Percentiles rank a stretch among this genome's conserved stretches.
These are phyloP conservation scores for Zymoseptoria brevis DNA, from an alignment of 2,329 filamentous ascomycete species.

Conservation along the genomic window DNA sequence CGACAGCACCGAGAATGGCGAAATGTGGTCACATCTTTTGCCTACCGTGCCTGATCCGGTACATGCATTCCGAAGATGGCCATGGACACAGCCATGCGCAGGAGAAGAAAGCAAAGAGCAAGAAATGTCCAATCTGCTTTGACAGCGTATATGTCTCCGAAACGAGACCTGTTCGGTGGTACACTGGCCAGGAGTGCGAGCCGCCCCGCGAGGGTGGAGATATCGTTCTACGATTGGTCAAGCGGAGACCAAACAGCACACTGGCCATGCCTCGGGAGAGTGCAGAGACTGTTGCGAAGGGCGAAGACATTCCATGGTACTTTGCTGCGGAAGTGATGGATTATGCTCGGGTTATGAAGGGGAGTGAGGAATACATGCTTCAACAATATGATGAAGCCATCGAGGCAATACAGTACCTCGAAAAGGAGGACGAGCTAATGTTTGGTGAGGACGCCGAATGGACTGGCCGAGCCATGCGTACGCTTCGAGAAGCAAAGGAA, in stretches of 20 bases:
- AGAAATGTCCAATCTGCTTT: constrained; percentile 94
- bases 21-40: constrained; percentile 97
- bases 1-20: constrained; percentile 91
- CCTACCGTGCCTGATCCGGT: constrained; percentile 83
- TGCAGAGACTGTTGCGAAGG: constrained; percentile 58
- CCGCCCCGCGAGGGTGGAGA: constrained; percentile 77
- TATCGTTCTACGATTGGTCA: constrained; percentile 79
- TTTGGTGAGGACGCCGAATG: constrained; percentile 92
- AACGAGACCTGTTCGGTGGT: constrained; percentile 81
- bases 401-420: constrained; percentile 63
- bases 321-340: constrained; percentile 89
- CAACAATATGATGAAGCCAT: constrained; percentile 76
- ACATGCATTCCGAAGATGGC: constrained; percentile 83
- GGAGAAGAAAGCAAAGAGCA: constrained; percentile 70
- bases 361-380: constrained; percentile 78
- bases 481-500: constrained; percentile 68
- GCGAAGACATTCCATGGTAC: constrained; percentile 85
- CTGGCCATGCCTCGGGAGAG: constrained; percentile 81
- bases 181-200: constrained; percentile 76
- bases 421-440: constrained; percentile 80
- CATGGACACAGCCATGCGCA: constrained; percentile 45
- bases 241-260: constrained; percentile 70
- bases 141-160: constrained; percentile 91
- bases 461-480: constrained; percentile 73
- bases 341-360: constrained; percentile 93